A percentile compares a stretch with the other conserved stretches of the same genome.
Conservation (phyloP, 1,139 yeast species). For the Hyphopichia wangnamkhiaoensis region DNA sequence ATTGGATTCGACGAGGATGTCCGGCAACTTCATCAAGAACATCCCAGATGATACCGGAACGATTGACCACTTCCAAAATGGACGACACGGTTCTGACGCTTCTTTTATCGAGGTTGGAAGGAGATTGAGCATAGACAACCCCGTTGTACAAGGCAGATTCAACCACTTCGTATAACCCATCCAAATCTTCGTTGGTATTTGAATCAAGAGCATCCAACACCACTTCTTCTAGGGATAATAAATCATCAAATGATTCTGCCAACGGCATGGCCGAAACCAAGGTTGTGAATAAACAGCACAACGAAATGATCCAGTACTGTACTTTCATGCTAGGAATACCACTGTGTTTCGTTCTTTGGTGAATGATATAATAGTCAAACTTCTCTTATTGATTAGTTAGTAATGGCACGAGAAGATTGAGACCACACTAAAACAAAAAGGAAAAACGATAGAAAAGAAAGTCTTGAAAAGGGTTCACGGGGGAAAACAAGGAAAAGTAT, state of each 20-base stretch:
- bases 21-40: constrained; percentile 39
- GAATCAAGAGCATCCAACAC: neutral
- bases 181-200: neutral
- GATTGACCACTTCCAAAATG: constrained; percentile 30
- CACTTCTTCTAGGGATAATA: constrained; percentile 14
- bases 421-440: neutral
- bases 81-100: constrained; percentile 23
- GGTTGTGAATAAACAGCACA: constrained; percentile 9
- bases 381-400: too few species aligned
- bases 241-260: constrained; percentile 20
- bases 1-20: constrained; percentile 27
- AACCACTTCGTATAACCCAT: neutral
- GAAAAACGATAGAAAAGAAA: neutral
- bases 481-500: too few species aligned
- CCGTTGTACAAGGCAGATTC: neutral
- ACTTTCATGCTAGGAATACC: neutral
- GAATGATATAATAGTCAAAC: too few species aligned
- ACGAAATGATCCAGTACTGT: constrained; percentile 4
- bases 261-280: constrained; percentile 17
- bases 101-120: constrained; percentile 8
- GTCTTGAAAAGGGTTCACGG: too few species aligned
- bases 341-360: neutral
- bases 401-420: neutral
- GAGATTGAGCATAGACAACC: too few species aligned
- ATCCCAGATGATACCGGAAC: constrained; percentile 38